Evolutionary conservation across 139 green algal species (phyloP), one percentile per base, ranked within the genome.

Genomic region (Chlorella sp.): DNA sequence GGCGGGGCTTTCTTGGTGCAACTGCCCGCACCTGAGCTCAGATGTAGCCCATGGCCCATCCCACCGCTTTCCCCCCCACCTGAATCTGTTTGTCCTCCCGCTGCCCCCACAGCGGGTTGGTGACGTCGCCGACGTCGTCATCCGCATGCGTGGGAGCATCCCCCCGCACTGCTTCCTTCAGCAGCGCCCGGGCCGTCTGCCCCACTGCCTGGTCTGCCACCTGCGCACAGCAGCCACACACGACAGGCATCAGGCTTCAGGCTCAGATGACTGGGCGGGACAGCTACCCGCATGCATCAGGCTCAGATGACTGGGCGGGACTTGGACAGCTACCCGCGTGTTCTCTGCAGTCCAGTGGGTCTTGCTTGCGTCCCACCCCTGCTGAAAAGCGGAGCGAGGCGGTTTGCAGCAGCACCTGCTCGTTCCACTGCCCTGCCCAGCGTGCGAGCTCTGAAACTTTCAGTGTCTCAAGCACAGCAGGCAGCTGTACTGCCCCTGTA

Each of bases 21-120:
- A n/a, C n/a, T n/a, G n/a, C n/a, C n/a, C n/a, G n/a, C n/a, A n/a
- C n/a, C n/a, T n/a, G n/a, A n/a, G n/a, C n/a, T n/a, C n/a, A n/a
- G n/a, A n/a, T n/a, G n/a, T n/a, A n/a, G n/a, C n/a, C n/a, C n/a
- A n/a, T n/a, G n/a, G n/a, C n/a, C n/a, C 48, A 57, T 9, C 64
- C 64, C 64, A 14, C 64, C 64, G 32, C 68, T 19, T 1, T n/a
- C 32, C 14, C 48, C 11, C 85, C 22, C 85, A 73, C 85, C 85
- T 83, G 71, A 22, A 89, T 60, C 71, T 89, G 85, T 34, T 83
- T 69, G 64, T 90, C 87, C 87, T 90, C 87, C 15, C 87, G 60
- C 79, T 90, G 87, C 34, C 77, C 87, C 87, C 87, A 90, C 79
- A 90, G 87, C 26, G 87, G 66, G 78, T 86, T 82, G 39, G 34